Percentiles rank a stretch among this genome's conserved stretches.
Evolutionary conservation across 345 rosid species (phyloP).

Genomic region (Euclidium syriacum): DNA sequence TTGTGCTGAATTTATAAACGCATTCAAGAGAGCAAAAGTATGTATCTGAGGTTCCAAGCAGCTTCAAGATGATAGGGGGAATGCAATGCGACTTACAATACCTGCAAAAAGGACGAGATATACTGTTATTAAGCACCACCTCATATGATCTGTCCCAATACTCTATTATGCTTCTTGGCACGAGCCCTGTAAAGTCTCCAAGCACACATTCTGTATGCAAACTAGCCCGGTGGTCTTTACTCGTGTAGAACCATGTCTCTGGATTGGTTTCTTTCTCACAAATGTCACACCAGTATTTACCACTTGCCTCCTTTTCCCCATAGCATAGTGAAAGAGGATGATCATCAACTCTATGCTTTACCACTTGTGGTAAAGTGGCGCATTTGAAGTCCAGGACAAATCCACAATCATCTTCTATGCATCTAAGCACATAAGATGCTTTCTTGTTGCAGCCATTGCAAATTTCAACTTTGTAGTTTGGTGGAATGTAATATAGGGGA

Average conservation of each 20-base stretch:
- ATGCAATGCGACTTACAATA: background rate
- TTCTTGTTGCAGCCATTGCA: background rate
- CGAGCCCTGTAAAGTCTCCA: background rate
- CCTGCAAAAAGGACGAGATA: background rate
- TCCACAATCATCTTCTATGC: background rate
- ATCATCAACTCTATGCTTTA: background rate
- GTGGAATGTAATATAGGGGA: background rate
- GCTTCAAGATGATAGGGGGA: background rate
- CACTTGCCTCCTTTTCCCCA: background rate
- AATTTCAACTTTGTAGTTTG: background rate
- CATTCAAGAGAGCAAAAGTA: background rate
- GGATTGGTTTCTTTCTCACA: constrained; percentile 7
- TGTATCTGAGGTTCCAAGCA: background rate
- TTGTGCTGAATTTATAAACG: too few species aligned
- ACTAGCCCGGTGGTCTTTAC: background rate
- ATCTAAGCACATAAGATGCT: background rate
- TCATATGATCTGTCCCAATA: background rate
- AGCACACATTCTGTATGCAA: background rate
- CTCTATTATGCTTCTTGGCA: background rate
- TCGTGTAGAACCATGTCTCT: background rate
- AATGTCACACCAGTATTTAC: background rate
- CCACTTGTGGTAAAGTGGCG: background rate
- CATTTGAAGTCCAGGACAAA: background rate
- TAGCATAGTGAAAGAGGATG: background rate
- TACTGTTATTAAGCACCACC: background rate